These are phyloP conservation scores for Populus simonii DNA, from an alignment of 345 rosid genomes.

Conservation along the genomic window DNA sequence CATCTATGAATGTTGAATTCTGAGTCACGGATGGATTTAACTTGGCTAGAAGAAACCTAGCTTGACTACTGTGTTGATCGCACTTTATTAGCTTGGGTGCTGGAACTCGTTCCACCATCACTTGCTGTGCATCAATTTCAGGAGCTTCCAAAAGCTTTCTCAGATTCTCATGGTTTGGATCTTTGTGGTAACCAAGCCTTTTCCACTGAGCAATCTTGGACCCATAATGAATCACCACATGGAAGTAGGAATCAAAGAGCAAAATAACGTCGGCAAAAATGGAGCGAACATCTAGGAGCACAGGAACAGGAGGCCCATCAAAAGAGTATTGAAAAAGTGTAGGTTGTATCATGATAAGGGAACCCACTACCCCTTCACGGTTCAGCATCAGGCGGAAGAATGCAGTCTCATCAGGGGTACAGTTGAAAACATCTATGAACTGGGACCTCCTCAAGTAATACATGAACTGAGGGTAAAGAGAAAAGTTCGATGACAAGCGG, in stretches of 20 bases:
- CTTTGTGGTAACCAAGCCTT: conserved; percentile 77
- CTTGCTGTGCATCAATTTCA: conserved; percentile 57
- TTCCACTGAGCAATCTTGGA: conserved; percentile 89
- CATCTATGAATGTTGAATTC: conserved; percentile 49
- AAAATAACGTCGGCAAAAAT: conserved; percentile 69
- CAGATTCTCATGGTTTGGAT: conserved; percentile 78
- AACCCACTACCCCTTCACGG: conserved; percentile 85
- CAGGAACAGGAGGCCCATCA: conserved; percentile 92
- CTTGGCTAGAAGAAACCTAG: conserved; percentile 95
- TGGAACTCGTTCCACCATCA: conserved; percentile 72
- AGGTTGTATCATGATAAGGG: conserved; percentile 93
- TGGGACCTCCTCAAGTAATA: conserved; percentile 91
- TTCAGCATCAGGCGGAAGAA: conserved; percentile 84
- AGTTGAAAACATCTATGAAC: conserved; percentile 88
- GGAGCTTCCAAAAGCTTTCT: conserved; percentile 89
- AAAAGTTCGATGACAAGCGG: conserved; percentile 78
- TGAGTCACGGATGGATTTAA: conserved; percentile 96
- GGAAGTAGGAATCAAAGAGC: conserved; percentile 88
- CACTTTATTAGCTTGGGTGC: conserved; percentile 77
- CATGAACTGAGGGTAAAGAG: conserved; percentile 97
- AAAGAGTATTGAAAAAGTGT: conserved; percentile 85
- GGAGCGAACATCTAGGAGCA: conserved; percentile 85
- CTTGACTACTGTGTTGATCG: conserved; percentile 91
- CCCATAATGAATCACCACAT: conserved; percentile 83
- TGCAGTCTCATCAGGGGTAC: conserved; percentile 84